Evolutionary conservation across 2,329 filamentous ascomycete genomes (phyloP).

Genomic region (Calonectria pauciramosa): DNA sequence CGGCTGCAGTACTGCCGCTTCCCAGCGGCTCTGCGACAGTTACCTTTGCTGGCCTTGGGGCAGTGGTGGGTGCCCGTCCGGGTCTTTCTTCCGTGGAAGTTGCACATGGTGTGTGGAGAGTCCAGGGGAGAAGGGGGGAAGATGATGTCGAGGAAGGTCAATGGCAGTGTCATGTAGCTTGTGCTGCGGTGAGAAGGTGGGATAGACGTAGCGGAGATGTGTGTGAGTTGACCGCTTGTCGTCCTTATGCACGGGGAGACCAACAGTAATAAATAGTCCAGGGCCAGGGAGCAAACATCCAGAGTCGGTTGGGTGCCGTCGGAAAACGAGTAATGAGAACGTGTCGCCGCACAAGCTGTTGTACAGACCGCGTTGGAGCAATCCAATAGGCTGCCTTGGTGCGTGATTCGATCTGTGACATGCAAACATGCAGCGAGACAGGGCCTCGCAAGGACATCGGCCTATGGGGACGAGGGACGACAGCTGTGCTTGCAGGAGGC

Average conservation of each 20-base stretch:
- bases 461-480: neutral
- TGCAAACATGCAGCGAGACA: conserved; percentile 1
- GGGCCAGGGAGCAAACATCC: neutral
- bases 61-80: conserved; percentile 4
- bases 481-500: conserved; percentile 4
- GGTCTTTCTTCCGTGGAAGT: conserved; percentile 6
- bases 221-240: neutral
- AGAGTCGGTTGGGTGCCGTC: neutral
- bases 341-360: neutral
- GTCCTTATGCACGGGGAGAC: neutral
- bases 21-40: conserved; percentile 7
- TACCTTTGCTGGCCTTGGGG: conserved; percentile 14
- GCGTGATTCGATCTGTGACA: neutral
- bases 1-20: conserved; percentile 5
- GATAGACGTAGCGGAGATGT: neutral
- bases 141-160: neutral
- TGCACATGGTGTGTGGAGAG: neutral
- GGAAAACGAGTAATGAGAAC: neutral
- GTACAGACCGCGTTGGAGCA: neutral
- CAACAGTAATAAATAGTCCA: neutral
- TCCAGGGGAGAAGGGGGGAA: neutral
- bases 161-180: neutral
- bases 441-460: neutral
- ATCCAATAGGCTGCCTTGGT: neutral
- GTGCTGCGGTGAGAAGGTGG: neutral